A percentile compares a stretch with the other conserved stretches of the same genome.
These are phyloP conservation scores for Poa pratensis DNA, from an alignment of 176 grass and related monocot species.

Conservation along the genomic window DNA sequence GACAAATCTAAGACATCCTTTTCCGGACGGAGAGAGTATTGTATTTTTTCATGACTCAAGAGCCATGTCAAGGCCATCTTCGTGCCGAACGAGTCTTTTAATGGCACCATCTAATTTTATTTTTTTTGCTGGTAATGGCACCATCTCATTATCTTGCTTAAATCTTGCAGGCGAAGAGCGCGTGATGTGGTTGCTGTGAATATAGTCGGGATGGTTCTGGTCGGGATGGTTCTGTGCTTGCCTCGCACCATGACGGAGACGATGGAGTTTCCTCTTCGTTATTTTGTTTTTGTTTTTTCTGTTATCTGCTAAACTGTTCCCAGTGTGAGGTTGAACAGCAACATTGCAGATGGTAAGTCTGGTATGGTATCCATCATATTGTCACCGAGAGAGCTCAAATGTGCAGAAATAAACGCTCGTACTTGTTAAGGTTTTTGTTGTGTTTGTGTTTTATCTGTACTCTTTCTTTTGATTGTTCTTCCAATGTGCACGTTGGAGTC, in stretches of 20 bases:
- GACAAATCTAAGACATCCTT: too few relatives aligned
- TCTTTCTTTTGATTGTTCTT: background rate
- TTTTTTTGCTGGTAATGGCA: background rate
- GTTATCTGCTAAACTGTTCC: constrained; percentile 50
- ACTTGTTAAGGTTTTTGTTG: constrained; percentile 36
- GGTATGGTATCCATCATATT: constrained; percentile 31
- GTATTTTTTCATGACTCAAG: background rate
- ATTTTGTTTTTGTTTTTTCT: constrained; percentile 46
- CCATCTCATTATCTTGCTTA: constrained; percentile 14
- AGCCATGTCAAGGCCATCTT: background rate
- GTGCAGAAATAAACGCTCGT: constrained; percentile 50
- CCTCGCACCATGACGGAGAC: constrained; percentile 23
- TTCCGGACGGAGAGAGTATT: too few relatives aligned
- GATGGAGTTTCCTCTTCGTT: constrained; percentile 33
- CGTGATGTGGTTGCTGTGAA: constrained; percentile 53
- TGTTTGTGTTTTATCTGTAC: constrained; percentile 30
- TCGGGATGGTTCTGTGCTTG: constrained; percentile 18
- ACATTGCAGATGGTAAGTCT: constrained; percentile 41
- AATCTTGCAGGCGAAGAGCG: constrained; percentile 47
- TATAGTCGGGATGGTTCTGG: constrained; percentile 20
- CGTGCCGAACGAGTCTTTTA: background rate
- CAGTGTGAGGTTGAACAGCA: constrained; percentile 37
- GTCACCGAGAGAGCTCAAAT: constrained; percentile 21
- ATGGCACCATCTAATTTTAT: background rate
- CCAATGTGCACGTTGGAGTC: background rate